Base-by-base conservation (phyloP, 2,329 filamentous ascomycete genomes). In the Fusarium xyrophilum region DNA sequence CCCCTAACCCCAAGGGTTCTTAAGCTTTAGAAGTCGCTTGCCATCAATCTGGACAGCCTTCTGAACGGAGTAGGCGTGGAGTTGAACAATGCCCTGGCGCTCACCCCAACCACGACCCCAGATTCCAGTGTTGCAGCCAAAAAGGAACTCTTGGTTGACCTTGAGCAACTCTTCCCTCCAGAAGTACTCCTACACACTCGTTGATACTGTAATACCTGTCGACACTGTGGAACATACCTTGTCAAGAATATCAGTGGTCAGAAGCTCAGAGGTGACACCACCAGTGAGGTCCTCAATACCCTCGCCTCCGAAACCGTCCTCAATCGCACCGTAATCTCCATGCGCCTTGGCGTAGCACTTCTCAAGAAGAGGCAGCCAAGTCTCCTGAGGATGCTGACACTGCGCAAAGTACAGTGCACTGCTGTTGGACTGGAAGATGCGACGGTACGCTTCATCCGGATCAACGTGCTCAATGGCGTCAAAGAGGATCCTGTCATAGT, bases 271-370 rank as follows among this genome's bases (percentile, higher is more conserved):
- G 0, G 88, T 90, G 8, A 91, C 88, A 30, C 89, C 89, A 13
- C 89, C 89, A 0, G 84, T 87, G 7, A 89, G 80, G 73, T 90
- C 84, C 59, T 88, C 86, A 21, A 88, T 81, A 10, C 83, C 86
- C 71, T 88, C 86, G 21, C 87, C 83, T 14, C 82, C 82, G 75
- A 89, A 93, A 0, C 92, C 92, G 10, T 91, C 91, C 40, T 91
- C 86, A 35, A 96, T 91, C 3, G 90, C 85, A 21, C 84, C 86
- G 70, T 91, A 96, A 74, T 96, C 92, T 7, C 91, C 91, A 66
- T 94, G 91, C 0, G 91, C 90, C 75, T 94, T 94, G 21, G 91
- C 91, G 72, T 92, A 93, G 3, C 90, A 91, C 77, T 94, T 94
- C 73, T 94, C 91, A 2, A 94, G 84, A 25, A 94, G 82, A 1